Base-by-base conservation (phyloP, 768 basidiomycete species). In the Lentinus brumalis region DNA sequence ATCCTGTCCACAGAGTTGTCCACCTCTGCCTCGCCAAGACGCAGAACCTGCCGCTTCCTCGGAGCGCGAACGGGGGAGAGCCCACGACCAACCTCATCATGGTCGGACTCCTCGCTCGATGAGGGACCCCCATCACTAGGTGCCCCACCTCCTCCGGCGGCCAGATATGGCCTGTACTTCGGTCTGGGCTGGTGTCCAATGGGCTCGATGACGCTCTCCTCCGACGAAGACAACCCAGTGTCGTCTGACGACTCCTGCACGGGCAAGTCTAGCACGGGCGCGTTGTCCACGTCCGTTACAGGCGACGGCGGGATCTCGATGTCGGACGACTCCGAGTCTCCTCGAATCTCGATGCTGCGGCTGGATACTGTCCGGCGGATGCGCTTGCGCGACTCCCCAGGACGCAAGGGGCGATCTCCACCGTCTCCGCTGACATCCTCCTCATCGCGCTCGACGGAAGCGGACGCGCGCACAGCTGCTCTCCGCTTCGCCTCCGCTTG, bases 1-100 rank as follows among this genome's bases (percentile, higher is more conserved):
- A 91, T 91, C 69, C 84, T 85, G 64, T 91, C 86, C 50, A 91
- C 88, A 53, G 88, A 69, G 66, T 84, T 70, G 69, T 79, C 62
- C 77, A 80, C 70, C 75, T 78, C 56, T 66, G 72, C 60, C 38
- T 62, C 67, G 29, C 68, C 70, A 21, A 70, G 69, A 9, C 62
- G 67, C 56, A 61, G n/a, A 26, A 53, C 56, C 0, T 30, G 57
- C 21, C 60, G 54, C 57, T 60, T 21, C 57, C 49, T 31, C 41
- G n/a, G 38, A 15, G 73, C 69, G 31, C n/a, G 52, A 35, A 18
- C 39, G 9, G 69, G 16, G 8, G 44, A 45, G 58, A 35, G 79
- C 64, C 60, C 77, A 77, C 12, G 74, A 8, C 73, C 67, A 45
- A 78, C 77, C 16, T 71, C 66, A 45, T 65, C 44, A 42, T 54